phyloP scores from a whole-genome alignment of 2,329 filamentous ascomycete species.

The Diaporthe aspalathi region DNA sequence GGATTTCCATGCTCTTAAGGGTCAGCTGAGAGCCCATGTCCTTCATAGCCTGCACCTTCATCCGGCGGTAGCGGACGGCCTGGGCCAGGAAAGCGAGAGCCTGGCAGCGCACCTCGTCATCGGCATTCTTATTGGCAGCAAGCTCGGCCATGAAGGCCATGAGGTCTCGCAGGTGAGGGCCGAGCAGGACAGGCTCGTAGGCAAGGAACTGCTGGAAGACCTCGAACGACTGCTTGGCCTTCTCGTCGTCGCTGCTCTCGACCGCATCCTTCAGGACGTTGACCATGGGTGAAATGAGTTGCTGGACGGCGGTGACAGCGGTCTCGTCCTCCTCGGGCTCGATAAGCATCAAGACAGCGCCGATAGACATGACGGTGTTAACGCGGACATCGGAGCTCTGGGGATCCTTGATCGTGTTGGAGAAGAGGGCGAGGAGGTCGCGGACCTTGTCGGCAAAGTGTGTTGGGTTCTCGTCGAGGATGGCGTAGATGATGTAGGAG shows the following conservation, averaged over 20 bases:
- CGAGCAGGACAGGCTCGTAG: slow-evolving; percentile 87
- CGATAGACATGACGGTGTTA: slow-evolving; percentile 92
- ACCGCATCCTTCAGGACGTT: slow-evolving; percentile 87
- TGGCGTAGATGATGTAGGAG: slow-evolving; percentile 91
- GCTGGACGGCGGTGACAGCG: slow-evolving; percentile 79
- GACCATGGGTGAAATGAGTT: slow-evolving; percentile 88
- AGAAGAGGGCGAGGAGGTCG: slow-evolving; percentile 85
- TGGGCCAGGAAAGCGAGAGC: slow-evolving; percentile 95
- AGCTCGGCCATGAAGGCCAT: slow-evolving; percentile 95
- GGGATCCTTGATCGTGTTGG: slow-evolving; percentile 87
- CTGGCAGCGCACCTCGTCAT: slow-evolving; percentile 89
- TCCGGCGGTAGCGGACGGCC: slow-evolving; percentile 88
- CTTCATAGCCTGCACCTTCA: slow-evolving; percentile 93
- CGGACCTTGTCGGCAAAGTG: slow-evolving; percentile 84
- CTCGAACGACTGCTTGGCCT: slow-evolving; percentile 90
- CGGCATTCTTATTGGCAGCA: slow-evolving; percentile 77
- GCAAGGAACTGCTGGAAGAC: slow-evolving; percentile 96
- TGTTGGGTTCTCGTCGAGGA: slow-evolving; percentile 88
- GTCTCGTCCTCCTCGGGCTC: slow-evolving; percentile 87
- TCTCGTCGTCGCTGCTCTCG: slow-evolving; percentile 83
- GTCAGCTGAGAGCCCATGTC: slow-evolving; percentile 88
- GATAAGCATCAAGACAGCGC: slow-evolving; percentile 86
- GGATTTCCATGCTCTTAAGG: slow-evolving; percentile 86
- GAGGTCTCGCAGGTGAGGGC: slow-evolving; percentile 87
- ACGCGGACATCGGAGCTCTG: slow-evolving; percentile 92